phyloP scores from a whole-genome alignment of 2,329 filamentous ascomycete species.

The Sarocladiaceae sp. region DNA sequence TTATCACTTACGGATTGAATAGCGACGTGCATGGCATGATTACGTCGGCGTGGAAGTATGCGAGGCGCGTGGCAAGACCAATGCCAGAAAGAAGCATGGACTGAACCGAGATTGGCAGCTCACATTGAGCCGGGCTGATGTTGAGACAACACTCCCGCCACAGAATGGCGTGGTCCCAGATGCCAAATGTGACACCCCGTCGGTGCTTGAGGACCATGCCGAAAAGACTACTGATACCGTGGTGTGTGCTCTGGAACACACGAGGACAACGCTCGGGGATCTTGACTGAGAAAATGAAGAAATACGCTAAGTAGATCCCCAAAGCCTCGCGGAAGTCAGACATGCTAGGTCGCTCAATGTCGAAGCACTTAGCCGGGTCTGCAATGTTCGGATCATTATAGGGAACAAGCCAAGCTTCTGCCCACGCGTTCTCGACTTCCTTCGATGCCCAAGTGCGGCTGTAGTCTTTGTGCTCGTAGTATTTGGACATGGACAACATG shows the following conservation, averaged over 20 bases:
- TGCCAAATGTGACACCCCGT: conserved; percentile 53
- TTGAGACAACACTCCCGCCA: conserved; percentile 54
- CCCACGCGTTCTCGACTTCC: conserved; percentile 42
- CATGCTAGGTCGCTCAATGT: conserved; percentile 29
- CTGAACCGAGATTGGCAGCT: conserved; percentile 43
- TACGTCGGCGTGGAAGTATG: conserved; percentile 52
- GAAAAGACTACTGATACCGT: conserved; percentile 56
- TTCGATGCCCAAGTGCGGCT: conserved; percentile 43
- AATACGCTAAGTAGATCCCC: conserved; percentile 35
- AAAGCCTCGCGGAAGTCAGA: conserved; percentile 29
- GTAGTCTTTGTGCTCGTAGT: conserved; percentile 48
- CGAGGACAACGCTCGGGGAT: conserved; percentile 52
- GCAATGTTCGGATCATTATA: conserved; percentile 35
- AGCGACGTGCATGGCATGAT: conserved; percentile 54
- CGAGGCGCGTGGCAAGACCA: conserved; percentile 40
- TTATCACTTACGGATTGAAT: conserved; percentile 46
- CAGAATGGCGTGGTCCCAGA: conserved; percentile 61
- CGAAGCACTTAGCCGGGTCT: conserved; percentile 25
- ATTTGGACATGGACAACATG: conserved; percentile 44
- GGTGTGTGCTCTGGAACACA: conserved; percentile 61
- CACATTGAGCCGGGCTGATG: conserved; percentile 44
- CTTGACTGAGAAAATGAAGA: conserved; percentile 55
- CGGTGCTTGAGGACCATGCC: conserved; percentile 60
- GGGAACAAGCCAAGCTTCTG: conserved; percentile 42
- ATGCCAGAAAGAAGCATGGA: conserved; percentile 42